phyloP scores from a whole-genome alignment of 345 rosid species.

The Gossypium rotundifolium region DNA sequence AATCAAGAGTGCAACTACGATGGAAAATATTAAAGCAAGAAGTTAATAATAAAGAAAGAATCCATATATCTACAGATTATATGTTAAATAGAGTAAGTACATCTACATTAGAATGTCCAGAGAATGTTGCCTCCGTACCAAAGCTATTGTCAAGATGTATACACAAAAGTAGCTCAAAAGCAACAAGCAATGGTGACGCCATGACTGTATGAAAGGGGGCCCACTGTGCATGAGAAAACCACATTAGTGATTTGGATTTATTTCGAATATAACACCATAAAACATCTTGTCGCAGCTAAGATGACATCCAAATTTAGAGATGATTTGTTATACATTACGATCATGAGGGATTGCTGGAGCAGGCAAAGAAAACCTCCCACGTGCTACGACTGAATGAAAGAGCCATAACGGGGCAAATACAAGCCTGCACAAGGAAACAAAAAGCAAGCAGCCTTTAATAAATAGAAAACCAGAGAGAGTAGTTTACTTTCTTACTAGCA shows the following conservation, averaged over 20 bases:
- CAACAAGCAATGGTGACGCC: slow-evolving; percentile 78
- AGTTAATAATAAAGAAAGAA: not conserved
- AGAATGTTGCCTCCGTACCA: slow-evolving; percentile 30
- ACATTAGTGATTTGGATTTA: not conserved
- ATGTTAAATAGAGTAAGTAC: not conserved
- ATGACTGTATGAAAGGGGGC: slow-evolving; percentile 74
- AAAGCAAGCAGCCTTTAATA: not conserved
- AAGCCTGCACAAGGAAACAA: slow-evolving; percentile 43
- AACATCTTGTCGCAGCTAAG: slow-evolving; percentile 1
- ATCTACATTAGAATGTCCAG: slow-evolving; percentile 4
- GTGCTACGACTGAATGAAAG: slow-evolving; percentile 77
- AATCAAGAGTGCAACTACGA: not conserved
- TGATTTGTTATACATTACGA: slow-evolving; percentile 48
- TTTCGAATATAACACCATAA: not conserved
- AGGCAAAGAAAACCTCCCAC: slow-evolving; percentile 88
- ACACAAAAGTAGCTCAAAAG: slow-evolving; percentile 80
- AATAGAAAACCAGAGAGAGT: not conserved
- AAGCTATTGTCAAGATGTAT: slow-evolving; percentile 57
- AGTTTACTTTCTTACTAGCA: not conserved
- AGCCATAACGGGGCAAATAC: slow-evolving; percentile 71
- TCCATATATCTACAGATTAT: not conserved
- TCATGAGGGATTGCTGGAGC: slow-evolving; percentile 85
- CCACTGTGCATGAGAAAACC: slow-evolving; percentile 57
- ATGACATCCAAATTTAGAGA: slow-evolving; percentile 4
- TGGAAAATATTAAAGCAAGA: not conserved